Percentiles rank a stretch among this genome's conserved stretches.
phyloP scores from a whole-genome alignment of 1,284 basidiomycete genomes.

The Phlebopus sp. region DNA sequence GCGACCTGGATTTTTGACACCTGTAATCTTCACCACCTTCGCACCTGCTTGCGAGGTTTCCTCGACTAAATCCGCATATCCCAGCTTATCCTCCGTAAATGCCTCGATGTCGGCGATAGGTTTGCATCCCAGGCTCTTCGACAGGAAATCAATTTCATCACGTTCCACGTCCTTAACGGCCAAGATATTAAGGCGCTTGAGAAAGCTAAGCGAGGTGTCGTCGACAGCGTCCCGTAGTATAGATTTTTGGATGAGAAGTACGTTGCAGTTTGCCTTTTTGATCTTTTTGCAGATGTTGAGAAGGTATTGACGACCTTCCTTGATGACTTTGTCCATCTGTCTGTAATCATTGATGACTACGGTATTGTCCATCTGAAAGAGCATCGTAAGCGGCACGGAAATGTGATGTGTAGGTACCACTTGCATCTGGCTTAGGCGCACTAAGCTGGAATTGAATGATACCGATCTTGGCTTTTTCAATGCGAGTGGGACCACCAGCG shows the following conservation, averaged over 20 bases:
- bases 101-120: slow-evolving; percentile 97
- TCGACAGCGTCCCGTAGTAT: slow-evolving; percentile 99
- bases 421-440: slow-evolving; percentile 95
- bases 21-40: slow-evolving; percentile 93
- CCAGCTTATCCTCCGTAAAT: slow-evolving; percentile 99
- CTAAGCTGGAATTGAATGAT: slow-evolving; percentile 98
- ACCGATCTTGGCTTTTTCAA: slow-evolving; percentile 99
- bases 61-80: slow-evolving; percentile 94
- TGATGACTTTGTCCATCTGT: slow-evolving; percentile 99
- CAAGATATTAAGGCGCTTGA: slow-evolving; percentile 96
- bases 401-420: slow-evolving; percentile 27
- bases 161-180: slow-evolving; percentile 98
- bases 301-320: slow-evolving; percentile 97
- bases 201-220: slow-evolving; percentile 97
- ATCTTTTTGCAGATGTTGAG: slow-evolving; percentile 99
- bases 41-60: slow-evolving; percentile 85
- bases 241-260: slow-evolving; percentile 97
- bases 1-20: slow-evolving; percentile 92
- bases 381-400: neutral
- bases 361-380: slow-evolving; percentile 94
- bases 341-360: slow-evolving; percentile 99
- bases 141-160: slow-evolving; percentile 97
- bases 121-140: slow-evolving; percentile 93
- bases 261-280: slow-evolving; percentile 99
- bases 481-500: slow-evolving; percentile 90